These are phyloP conservation scores for Yarrowia sp. DNA, from an alignment of 805 yeast genomes.

Conservation along the genomic window DNA sequence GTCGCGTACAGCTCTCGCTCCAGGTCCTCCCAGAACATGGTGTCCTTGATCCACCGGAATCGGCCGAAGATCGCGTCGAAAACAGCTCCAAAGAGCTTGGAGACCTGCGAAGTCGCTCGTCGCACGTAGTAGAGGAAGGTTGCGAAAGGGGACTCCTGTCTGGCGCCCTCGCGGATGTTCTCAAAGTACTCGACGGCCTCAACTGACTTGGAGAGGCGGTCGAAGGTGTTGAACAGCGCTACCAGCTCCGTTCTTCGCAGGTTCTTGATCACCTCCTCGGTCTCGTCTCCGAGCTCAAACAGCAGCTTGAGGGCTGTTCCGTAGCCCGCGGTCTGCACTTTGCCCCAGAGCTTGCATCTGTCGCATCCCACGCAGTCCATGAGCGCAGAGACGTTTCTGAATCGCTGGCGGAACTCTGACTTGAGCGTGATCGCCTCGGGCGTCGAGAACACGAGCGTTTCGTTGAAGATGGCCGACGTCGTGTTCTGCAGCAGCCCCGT, in stretches of 20 bases:
- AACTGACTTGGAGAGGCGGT: constrained; percentile 82
- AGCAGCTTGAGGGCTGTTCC: constrained; percentile 92
- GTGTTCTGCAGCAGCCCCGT: constrained; percentile 28
- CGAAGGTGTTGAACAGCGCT: constrained; percentile 88
- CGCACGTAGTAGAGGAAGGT: background rate
- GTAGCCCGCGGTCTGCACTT: constrained; percentile 93
- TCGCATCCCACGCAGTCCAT: constrained; percentile 99
- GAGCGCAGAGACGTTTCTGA: constrained; percentile 82
- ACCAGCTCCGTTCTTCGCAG: constrained; percentile 80
- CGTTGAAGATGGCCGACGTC: constrained; percentile 47
- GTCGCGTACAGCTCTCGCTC: constrained; percentile 52
- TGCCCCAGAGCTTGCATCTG: constrained; percentile 97
- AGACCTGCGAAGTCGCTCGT: background rate
- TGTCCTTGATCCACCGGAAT: constrained; percentile 11
- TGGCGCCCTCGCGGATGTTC: background rate
- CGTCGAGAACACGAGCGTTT: constrained; percentile 46
- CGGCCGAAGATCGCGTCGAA: background rate
- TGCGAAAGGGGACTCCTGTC: background rate
- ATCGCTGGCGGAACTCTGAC: constrained; percentile 80
- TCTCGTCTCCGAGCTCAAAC: constrained; percentile 68
- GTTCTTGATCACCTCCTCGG: constrained; percentile 51
- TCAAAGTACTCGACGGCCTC: constrained; percentile 67
- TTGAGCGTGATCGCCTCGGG: constrained; percentile 54
- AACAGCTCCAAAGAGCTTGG: background rate
- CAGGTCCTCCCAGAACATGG: constrained; percentile 45